Evolutionary conservation across 768 basidiomycete species (phyloP).

Genomic region (Boletus vinaceobasis): DNA sequence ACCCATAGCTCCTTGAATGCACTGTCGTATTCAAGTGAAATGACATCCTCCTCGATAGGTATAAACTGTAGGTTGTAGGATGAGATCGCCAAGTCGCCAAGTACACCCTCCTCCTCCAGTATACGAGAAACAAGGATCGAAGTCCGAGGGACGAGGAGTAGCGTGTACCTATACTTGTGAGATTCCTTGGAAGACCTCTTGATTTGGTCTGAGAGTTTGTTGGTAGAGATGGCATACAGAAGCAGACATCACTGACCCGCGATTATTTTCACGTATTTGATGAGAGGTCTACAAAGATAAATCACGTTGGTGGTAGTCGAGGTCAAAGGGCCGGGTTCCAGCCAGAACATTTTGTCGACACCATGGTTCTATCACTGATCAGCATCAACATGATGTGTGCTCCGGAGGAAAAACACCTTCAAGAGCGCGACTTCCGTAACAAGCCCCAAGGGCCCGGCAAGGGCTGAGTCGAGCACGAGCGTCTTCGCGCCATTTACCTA

Average conservation of each 20-base stretch:
- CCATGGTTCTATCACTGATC: conserved; percentile 80
- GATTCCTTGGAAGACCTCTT: conserved; percentile 70
- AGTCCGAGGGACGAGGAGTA: conserved; percentile 82
- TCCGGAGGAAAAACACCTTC: conserved; percentile 54
- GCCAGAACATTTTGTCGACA: conserved; percentile 99
- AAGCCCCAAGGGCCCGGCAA: conserved; percentile 90
- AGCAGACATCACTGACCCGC: conserved; percentile 57
- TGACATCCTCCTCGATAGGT: conserved; percentile 86
- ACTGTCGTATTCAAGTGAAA: conserved; percentile 83
- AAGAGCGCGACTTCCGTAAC: conserved; percentile 92
- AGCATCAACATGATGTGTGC: neutral
- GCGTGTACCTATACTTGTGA: conserved; percentile 77
- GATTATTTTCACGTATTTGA: conserved; percentile 83
- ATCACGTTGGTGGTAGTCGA: conserved; percentile 86
- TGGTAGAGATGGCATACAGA: conserved; percentile 19
- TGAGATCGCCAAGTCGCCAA: conserved; percentile 87
- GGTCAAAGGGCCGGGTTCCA: conserved; percentile 82
- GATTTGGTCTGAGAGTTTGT: conserved; percentile 72
- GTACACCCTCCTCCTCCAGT: conserved; percentile 94
- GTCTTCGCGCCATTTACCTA: conserved; percentile 95
- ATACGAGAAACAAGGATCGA: conserved; percentile 85
- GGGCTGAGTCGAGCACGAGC: conserved; percentile 82
- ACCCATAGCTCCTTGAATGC: conserved; percentile 90
- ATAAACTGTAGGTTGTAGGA: conserved; percentile 93
- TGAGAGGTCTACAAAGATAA: conserved; percentile 86